Evolutionary conservation across 2,329 filamentous ascomycete species (phyloP), one percentile per base, ranked within the genome.

Genomic region (Paradendryphiella salina): DNA sequence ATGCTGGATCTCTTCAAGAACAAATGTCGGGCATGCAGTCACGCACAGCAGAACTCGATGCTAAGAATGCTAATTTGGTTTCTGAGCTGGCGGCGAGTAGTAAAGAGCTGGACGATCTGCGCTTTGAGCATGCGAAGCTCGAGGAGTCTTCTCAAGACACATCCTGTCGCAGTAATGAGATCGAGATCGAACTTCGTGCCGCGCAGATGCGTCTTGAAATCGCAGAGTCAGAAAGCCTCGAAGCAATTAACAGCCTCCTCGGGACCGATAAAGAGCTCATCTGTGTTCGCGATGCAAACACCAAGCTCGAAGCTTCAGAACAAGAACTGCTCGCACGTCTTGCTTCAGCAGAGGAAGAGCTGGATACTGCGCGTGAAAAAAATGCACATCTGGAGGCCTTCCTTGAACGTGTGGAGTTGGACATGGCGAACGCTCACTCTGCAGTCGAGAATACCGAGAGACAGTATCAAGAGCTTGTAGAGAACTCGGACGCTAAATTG

Each of bases 361-460:
- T 74, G 13, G 35, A 55, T 5, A 60, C 48, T 11, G 63, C 72
- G 1, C 60, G 58, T 26, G 50, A 63, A 4, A 66, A 67, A 5
- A 74, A 74, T 42, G 41, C 63, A 32, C 58, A 57, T 1, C 57
- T 74, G 2, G 71, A 72, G 37, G 52, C 55, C 0, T 70, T 73
- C 48, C 57, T 74, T 8, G 64, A 63, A 36, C 63, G 65, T 23
- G 58, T 69, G 1, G 59, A 72, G 35, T 50, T 63, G 17, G 69
- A 70, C 28, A 70, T 71, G 63, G 51, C 57, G 1, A 56, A 45
- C 3, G 66, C 69, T 8, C 66, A 71, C 42, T 61, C 57, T 37
- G 66, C 66, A 1, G 59, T 69, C 7, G 64, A 66, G 20, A 66
- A 68, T 18, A 72, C 66, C 18, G 58, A 67, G 41, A 65, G 55